Evolutionary conservation across 106 monocot species (phyloP).

Genomic region (Allium fistulosum): DNA sequence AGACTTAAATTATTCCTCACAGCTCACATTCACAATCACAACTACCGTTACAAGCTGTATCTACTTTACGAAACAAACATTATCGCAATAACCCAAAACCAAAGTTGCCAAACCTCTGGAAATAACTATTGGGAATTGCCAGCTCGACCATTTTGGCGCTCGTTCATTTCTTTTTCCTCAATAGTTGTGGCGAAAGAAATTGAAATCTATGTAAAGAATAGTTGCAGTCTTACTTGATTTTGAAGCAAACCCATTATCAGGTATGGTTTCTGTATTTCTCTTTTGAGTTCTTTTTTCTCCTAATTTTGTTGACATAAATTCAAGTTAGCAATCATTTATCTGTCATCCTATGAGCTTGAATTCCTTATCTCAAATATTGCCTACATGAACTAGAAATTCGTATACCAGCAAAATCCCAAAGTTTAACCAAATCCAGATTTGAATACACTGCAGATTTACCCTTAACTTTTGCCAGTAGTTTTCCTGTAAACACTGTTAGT

Average conservation of each 20-base stretch:
- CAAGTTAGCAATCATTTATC: not conserved
- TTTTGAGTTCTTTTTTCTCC: not conserved
- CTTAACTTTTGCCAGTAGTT: not conserved
- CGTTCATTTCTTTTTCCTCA: not conserved
- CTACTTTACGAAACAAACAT: no score
- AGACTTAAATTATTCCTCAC: no score
- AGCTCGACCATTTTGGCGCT: conserved; percentile 3
- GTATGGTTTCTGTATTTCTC: not conserved
- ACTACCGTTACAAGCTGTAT: no score
- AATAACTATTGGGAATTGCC: conserved; percentile 4
- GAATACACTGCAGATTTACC: not conserved
- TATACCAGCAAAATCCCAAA: not conserved
- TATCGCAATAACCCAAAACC: not conserved
- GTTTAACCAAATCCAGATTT: not conserved
- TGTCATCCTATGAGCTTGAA: not conserved
- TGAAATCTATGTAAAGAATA: not conserved
- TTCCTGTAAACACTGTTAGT: not conserved
- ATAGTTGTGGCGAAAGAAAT: not conserved
- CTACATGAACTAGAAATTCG: not conserved
- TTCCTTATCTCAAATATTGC: no score
- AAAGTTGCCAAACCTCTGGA: not conserved
- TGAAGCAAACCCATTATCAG: conserved; percentile 1
- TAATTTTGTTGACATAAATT: not conserved
- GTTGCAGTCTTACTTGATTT: conserved; percentile 1
- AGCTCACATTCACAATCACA: no score